Evolutionary conservation across 768 basidiomycete species (phyloP), one percentile per base, ranked within the genome.

Genomic region (Lentinus brumalis): DNA sequence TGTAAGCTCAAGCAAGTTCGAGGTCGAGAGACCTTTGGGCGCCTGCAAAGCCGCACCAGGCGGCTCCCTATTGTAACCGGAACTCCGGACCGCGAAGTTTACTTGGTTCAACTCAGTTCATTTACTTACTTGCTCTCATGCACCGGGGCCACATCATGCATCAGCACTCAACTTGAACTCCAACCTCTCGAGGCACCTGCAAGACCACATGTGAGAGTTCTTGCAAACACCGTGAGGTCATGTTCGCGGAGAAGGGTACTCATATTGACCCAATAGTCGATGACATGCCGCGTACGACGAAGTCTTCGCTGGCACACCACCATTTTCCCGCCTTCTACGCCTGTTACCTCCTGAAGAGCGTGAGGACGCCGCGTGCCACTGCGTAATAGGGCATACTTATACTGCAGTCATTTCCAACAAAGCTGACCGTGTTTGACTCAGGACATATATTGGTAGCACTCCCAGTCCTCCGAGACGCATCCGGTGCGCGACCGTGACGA

Each of bases 371-470:
- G 0, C 74, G 76, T 21, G 80, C 86, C 8, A 82, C 77, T 26
- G 72, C 77, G 78, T 79, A 61, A 41, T 73, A 65, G 12, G 7
- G 9, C 29, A 35, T n/a, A n/a, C n/a, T n/a, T n/a, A 26, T n/a
- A 26, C 31, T 51, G 9, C 14, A 15, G 14, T 15, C n/a, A 21
- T 9, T 5, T 39, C 31, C 2, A n/a, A 2, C 31, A 8, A n/a
- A 2, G 15, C 41, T 61, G 2, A 54, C n/a, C 1, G 5, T 18
- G 18, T 1, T 50, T 29, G 26, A 14, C 9, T 14, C 56, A 87
- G 87, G 56, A 90, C 86, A 16, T 94, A 94, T 73, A 88, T 92
- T 58, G 89, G 88, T 44, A 88, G 87, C 67, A 88, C 88, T 2
- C 86, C 86, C 0, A 80, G 80, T 63, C 88, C 88, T 51, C 85